Conservation (phyloP, 352 stramenopile genomes). For the Globisporangium mamillatum region DNA sequence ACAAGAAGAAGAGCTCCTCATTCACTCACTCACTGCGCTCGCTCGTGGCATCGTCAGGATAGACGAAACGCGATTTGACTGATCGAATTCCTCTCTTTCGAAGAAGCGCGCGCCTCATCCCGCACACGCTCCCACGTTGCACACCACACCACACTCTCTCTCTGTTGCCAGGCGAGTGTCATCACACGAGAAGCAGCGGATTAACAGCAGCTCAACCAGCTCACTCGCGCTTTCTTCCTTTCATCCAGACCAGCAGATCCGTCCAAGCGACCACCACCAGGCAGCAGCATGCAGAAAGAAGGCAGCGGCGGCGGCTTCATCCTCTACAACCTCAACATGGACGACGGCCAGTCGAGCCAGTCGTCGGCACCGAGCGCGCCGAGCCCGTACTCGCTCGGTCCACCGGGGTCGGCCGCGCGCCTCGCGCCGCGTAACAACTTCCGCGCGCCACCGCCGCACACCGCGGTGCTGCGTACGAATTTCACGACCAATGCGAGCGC, state of each 20-base stretch:
- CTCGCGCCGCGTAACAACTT: constrained; percentile 23
- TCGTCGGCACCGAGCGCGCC: constrained; percentile 34
- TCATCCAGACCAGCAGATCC: neutral
- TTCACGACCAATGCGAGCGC: constrained; percentile 42
- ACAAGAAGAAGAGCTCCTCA: neutral
- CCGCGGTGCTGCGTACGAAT: constrained; percentile 58
- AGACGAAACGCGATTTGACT: constrained; percentile 12
- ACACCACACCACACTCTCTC: neutral
- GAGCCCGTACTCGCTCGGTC: constrained; percentile 29
- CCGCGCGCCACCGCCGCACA: constrained; percentile 41
- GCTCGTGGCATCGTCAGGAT: constrained; percentile 1
- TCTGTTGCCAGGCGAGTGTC: neutral
- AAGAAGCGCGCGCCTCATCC: neutral
- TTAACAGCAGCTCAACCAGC: neutral
- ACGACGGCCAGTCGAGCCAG: constrained; percentile 38
- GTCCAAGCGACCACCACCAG: neutral
- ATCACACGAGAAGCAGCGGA: neutral
- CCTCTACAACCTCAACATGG: constrained; percentile 45
- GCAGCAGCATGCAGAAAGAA: constrained; percentile 13
- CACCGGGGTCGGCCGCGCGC: constrained; percentile 18
- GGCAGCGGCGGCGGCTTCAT: constrained; percentile 25
- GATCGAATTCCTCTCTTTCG: constrained; percentile 9
- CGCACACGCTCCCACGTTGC: constrained; percentile 2
- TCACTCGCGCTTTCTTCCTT: constrained; percentile 4
- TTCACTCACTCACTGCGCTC: neutral